Evolutionary conservation across 2,329 filamentous ascomycete species (phyloP).

Genomic region (Penicillium sp.): DNA sequence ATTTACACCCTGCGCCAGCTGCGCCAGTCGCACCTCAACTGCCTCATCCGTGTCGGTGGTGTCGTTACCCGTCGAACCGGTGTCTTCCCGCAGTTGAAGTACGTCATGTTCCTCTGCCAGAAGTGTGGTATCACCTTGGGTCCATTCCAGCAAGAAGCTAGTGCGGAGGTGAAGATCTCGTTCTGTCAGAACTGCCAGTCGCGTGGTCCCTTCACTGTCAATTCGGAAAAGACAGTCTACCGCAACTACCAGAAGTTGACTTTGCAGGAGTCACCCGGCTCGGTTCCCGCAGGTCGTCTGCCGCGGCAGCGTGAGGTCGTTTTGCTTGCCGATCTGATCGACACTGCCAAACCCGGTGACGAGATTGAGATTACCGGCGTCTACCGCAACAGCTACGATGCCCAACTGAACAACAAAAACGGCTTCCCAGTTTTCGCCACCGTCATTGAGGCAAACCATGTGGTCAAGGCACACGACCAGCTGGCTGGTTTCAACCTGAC

Average conservation of each 20-base stretch:
- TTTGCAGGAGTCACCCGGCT: constrained; percentile 93
- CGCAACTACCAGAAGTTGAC: constrained; percentile 98
- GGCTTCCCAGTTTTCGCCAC: constrained; percentile 98
- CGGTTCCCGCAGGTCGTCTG: constrained; percentile 90
- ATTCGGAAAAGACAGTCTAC: constrained; percentile 97
- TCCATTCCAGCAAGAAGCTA: constrained; percentile 96
- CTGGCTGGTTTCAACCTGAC: constrained; percentile 94
- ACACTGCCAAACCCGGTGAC: constrained; percentile 93
- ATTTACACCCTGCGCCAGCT: constrained; percentile 94
- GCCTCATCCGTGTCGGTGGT: constrained; percentile 86
- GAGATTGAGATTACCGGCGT: constrained; percentile 96
- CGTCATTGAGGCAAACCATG: constrained; percentile 93
- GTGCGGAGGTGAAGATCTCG: constrained; percentile 90
- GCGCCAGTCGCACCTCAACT: constrained; percentile 93
- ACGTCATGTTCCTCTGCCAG: constrained; percentile 94
- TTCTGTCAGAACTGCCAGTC: constrained; percentile 97
- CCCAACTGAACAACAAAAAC: constrained; percentile 96
- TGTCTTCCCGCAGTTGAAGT: constrained; percentile 96
- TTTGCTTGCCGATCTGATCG: constrained; percentile 93
- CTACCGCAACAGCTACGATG: constrained; percentile 97
- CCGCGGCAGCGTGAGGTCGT: constrained; percentile 93
- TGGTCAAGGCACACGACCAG: constrained; percentile 96
- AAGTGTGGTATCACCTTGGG: constrained; percentile 92
- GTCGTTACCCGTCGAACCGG: constrained; percentile 92
- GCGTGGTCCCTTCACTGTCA: constrained; percentile 88